A percentile compares a stretch with the other conserved stretches of the same genome.
phyloP scores from a whole-genome alignment of 768 basidiomycete genomes.

The Suillus luteus region DNA sequence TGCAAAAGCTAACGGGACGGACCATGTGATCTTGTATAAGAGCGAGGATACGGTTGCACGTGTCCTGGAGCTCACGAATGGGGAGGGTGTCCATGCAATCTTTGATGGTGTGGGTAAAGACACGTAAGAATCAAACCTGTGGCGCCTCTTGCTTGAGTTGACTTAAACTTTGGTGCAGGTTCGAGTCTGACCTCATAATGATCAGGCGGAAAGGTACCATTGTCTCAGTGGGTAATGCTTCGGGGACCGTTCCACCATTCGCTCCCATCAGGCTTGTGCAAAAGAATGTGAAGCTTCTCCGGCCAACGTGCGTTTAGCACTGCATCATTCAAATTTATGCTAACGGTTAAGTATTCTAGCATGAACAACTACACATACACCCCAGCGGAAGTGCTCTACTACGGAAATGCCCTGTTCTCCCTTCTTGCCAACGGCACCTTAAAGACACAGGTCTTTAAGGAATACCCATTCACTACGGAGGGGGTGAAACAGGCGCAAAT shows the following conservation, averaged over 20 bases:
- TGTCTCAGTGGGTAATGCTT: slow-evolving; percentile 90
- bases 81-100: slow-evolving; percentile 80
- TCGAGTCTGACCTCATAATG: slow-evolving; percentile 79
- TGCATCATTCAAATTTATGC: not conserved
- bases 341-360: slow-evolving; percentile 39
- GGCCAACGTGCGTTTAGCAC: slow-evolving; percentile 62
- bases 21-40: slow-evolving; percentile 84
- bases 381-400: slow-evolving; percentile 68
- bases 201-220: slow-evolving; percentile 87
- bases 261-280: slow-evolving; percentile 68
- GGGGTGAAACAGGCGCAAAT: slow-evolving; percentile 75
- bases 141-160: not conserved
- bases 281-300: slow-evolving; percentile 80
- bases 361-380: slow-evolving; percentile 74
- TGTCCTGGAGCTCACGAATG: slow-evolving; percentile 74
- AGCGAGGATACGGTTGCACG: slow-evolving; percentile 73
- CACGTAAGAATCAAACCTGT: slow-evolving; percentile 56
- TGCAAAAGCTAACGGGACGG: slow-evolving; percentile 78
- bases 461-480: slow-evolving; percentile 84
- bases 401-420: slow-evolving; percentile 64
- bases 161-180: slow-evolving; percentile 41
- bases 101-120: slow-evolving; percentile 98
- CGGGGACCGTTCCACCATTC: slow-evolving; percentile 79
- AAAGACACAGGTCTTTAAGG: slow-evolving; percentile 68
- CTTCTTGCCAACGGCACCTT: slow-evolving; percentile 60